Percentiles rank a stretch among this genome's conserved stretches.
Evolutionary conservation across 192 early-diverging fungal genomes (phyloP).

Genomic region (Backusella parvicylindrica): DNA sequence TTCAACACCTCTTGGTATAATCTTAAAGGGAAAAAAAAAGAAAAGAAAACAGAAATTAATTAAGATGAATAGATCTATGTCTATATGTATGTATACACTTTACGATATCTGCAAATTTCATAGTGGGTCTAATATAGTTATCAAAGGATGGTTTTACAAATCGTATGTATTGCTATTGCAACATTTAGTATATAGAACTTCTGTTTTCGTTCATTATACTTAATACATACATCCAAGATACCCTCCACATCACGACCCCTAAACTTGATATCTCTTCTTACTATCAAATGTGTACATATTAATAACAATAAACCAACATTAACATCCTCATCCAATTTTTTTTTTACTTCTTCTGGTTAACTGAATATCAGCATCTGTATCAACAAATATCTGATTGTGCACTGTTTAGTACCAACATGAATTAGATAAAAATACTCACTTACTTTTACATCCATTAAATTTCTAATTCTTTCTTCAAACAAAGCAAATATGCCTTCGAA

Average conservation of each 20-base stretch:
- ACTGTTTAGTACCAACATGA: no score
- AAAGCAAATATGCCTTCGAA: conserved; percentile 99
- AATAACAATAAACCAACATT: not conserved
- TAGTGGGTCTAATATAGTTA: conserved; percentile 87
- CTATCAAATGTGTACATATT: conserved; percentile 30
- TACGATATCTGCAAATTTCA: conserved; percentile 89
- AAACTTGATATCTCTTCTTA: conserved; percentile 88
- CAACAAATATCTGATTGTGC: conserved; percentile 90
- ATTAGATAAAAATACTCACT: no score
- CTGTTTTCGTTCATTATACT: not conserved
- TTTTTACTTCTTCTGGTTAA: conserved; percentile 79
- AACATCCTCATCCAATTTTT: not conserved
- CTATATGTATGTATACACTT: not conserved
- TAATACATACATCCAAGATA: conserved; percentile 57
- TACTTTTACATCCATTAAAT: conserved; percentile 81
- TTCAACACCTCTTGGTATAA: conserved; percentile 89
- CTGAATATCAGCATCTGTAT: conserved; percentile 91
- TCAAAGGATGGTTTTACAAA: conserved; percentile 97
- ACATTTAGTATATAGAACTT: no score
- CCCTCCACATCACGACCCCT: conserved; percentile 85
- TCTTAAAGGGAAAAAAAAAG: conserved; percentile 34
- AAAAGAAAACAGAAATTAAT: not conserved
- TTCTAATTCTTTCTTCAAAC: conserved; percentile 75
- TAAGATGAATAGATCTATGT: not conserved
- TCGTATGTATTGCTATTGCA: conserved; percentile 76